Base-by-base conservation (phyloP, 148 eudicot species). In the Rhododendron williamsianum region DNA sequence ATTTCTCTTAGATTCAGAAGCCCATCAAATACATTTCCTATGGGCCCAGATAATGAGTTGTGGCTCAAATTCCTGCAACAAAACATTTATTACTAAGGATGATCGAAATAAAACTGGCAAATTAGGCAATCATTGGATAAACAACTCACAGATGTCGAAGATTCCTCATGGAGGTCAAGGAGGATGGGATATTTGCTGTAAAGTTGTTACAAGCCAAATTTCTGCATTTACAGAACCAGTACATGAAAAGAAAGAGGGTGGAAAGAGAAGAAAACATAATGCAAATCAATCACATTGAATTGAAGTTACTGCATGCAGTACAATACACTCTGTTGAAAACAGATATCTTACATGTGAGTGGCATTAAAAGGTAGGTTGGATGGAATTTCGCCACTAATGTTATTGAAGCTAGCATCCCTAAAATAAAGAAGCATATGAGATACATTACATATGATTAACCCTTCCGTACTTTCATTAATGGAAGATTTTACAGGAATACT, bases 21-120 rank as follows among this genome's bases (percentile, higher is more conserved):
- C 80, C 94, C 95, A 71, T 87, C 84, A 81, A 96, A 96, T 78
- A 96, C 92, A 84, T 92, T 90, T 21, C 97, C 98, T 41, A 95
- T 81, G 35, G 95, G 91, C 85, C 98, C 96, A 88, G 92, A 90
- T 86, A 96, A 77, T 54, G 84, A 71, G 87, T 96, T 96, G 88
- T 91, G 95, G 90, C 99, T 94, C 89, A 96, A 87, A 78, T 96
- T 96, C 94, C 99, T 94, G 89, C 88, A 89, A 82, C 74, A 82
- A 82, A 83, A 89, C 4, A 87, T 16, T 43, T 19, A 25, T 79
- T 56, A 86, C 27, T 83, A 48, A 72, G 79, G 74, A 83, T 84
- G 65, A 58, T 60, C 4, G 16, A 67, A 43, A 12, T 72, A 82
- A 36, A 85, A 23, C 30, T 46, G 69, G n/a, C 2, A 60, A 72